Evolutionary conservation across 2,329 filamentous ascomycete species (phyloP), one percentile per base, ranked within the genome.

Genomic region (Cladosporium halotolerans): DNA sequence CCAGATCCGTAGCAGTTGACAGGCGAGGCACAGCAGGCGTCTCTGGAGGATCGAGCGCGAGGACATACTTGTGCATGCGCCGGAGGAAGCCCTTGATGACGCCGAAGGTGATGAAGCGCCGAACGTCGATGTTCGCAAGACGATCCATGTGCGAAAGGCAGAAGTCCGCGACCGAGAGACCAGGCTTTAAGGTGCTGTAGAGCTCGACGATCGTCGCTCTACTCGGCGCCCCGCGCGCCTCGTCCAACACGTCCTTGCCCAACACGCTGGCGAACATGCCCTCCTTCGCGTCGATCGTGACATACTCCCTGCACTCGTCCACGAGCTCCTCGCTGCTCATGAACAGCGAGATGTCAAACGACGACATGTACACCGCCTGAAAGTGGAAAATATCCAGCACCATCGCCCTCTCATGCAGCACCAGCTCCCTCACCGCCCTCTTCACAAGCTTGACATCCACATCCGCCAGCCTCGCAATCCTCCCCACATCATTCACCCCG

Each of bases 321-420:
- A 95, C 85, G 72, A 95, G 78, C 53, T 82, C 82, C 39, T 80
- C 76, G 64, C 96, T 89, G 40, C 81, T 78, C 32, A 93, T 78
- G 63, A 99, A 95, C 57, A 85, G 81, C 57, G 85, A 82, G 54
- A 99, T 85, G 36, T 88, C 85, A 0, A 84, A 79, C 0, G 89
- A 89, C 0, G 86, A 85, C 0, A 91, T 90, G 66, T 99, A 99
- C 63, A 95, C 92, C 40, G 88, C 89, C 32, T 84, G 79, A 68
- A 97, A 99, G 68, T 93, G 90, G 76, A 97, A 97, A 62, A 96
- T 88, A 72, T 99, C 93, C 9, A 97, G 81, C 50, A 97, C 80
- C 23, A 96, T 78, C 34, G 96, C 81, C 63, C 89, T 92, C 66
- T 92, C 89, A 70, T 97, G 96, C 75, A 95, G 95, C 23, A 97